These are phyloP conservation scores for Penicillium sp. DNA, from an alignment of 2,329 filamentous ascomycete genomes.

Conservation along the genomic window DNA sequence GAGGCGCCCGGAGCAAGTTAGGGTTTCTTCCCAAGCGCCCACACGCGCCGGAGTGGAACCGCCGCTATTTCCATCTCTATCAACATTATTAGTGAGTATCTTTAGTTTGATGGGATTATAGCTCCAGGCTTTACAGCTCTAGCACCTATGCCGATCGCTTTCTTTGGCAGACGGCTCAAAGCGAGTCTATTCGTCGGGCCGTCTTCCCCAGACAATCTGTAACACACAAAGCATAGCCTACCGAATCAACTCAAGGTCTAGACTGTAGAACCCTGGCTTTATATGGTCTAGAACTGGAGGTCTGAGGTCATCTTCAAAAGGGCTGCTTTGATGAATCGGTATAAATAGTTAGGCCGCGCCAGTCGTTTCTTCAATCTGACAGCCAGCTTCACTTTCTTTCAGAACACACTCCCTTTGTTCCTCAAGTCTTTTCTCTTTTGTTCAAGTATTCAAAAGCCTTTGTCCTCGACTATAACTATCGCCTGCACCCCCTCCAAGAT, in stretches of 20 bases:
- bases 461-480: not conserved
- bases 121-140: not conserved
- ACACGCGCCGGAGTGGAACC: conserved; percentile 32
- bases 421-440: not conserved
- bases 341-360: conserved; percentile 5
- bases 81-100: not conserved
- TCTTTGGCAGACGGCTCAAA: conserved; percentile 1
- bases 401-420: conserved; percentile 4
- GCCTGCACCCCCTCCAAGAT: not conserved
- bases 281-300: conserved; percentile 15
- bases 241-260: conserved; percentile 8
- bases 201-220: conserved; percentile 4
- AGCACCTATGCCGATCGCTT: not conserved
- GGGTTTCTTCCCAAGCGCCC: conserved; percentile 28
- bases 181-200: not conserved
- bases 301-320: not conserved
- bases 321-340: conserved; percentile 9
- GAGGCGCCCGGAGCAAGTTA: conserved; percentile 15
- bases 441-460: not conserved
- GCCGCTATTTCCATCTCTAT: not conserved
- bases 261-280: conserved; percentile 15
- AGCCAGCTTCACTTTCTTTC: conserved; percentile 10
- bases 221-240: conserved; percentile 7
- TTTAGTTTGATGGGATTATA: not conserved
- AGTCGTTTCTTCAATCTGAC: conserved; percentile 6